phyloP scores from a whole-genome alignment of 352 stramenopile genomes.

The Globisporangium paroecandrum region DNA sequence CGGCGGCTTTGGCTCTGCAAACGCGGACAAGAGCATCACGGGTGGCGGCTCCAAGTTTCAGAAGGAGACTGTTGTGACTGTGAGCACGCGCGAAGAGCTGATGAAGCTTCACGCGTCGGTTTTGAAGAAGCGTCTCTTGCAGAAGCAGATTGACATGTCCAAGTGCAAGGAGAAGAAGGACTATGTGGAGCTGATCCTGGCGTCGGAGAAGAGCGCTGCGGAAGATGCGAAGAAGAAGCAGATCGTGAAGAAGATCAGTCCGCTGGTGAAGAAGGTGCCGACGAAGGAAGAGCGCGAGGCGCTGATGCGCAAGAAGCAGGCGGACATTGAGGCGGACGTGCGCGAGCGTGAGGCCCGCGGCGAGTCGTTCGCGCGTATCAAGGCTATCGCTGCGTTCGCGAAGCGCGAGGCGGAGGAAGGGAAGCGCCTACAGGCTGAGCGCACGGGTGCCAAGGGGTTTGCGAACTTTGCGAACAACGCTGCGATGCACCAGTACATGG shows the following conservation, averaged over 20 bases:
- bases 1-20: slow-evolving; percentile 78
- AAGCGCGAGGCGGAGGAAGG: slow-evolving; percentile 77
- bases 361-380: slow-evolving; percentile 85
- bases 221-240: slow-evolving; percentile 64
- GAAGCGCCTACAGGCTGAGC: slow-evolving; percentile 62
- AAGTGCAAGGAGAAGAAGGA: slow-evolving; percentile 80
- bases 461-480: slow-evolving; percentile 84
- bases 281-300: slow-evolving; percentile 83
- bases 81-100: slow-evolving; percentile 62
- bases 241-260: slow-evolving; percentile 46
- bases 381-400: slow-evolving; percentile 82
- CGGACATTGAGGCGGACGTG: slow-evolving; percentile 78
- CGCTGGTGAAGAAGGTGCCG: slow-evolving; percentile 45
- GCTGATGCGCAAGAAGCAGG: slow-evolving; percentile 80
- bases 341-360: slow-evolving; percentile 68
- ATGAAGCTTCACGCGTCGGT: slow-evolving; percentile 87
- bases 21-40: slow-evolving; percentile 85
- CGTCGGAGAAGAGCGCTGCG: slow-evolving; percentile 52
- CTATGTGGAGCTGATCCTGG: slow-evolving; percentile 74
- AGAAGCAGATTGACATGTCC: slow-evolving; percentile 63
- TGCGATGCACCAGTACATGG: slow-evolving; percentile 89
- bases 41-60: slow-evolving; percentile 65
- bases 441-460: slow-evolving; percentile 76
- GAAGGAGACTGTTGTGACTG: slow-evolving; percentile 46
- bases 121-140: slow-evolving; percentile 72